These are phyloP conservation scores for cucumber (Cucumis sativus) DNA, from an alignment of 306 rosid species.

Conservation along the genomic window DNA sequence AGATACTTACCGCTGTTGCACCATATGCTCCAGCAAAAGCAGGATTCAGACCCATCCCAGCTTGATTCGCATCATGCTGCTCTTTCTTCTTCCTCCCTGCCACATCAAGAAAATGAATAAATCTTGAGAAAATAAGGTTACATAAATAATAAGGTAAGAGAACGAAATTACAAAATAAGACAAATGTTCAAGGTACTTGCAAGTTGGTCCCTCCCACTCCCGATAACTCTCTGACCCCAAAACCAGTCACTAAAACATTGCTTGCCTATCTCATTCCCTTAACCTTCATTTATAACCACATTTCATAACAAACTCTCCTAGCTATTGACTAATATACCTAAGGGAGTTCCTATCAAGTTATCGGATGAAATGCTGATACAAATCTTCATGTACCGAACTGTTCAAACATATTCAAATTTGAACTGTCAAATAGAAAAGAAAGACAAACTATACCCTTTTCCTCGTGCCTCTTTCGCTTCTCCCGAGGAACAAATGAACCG, in stretches of 20 bases:
- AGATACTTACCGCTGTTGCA: slow-evolving; percentile 37
- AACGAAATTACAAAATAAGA: too few species aligned
- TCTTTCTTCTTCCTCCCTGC: slow-evolving; percentile 88
- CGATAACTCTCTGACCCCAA: too few species aligned
- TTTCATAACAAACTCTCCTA: too few species aligned
- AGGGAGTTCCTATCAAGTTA: not conserved
- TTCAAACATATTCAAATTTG: not conserved
- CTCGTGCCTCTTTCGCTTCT: slow-evolving; percentile 73
- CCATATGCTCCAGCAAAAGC: slow-evolving; percentile 74
- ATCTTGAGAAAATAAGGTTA: not conserved
- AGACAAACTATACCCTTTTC: slow-evolving; percentile 49
- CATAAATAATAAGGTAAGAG: not conserved
- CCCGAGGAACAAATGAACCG: slow-evolving; percentile 80
- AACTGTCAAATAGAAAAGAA: not conserved
- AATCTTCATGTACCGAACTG: not conserved
- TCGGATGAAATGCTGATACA: not conserved
- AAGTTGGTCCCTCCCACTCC: too few species aligned
- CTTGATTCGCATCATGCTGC: slow-evolving; percentile 79
- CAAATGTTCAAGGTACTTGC: too few species aligned
- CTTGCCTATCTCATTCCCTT: too few species aligned
- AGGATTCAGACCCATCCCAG: slow-evolving; percentile 70
- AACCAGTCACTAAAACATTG: too few species aligned
- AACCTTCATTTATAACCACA: too few species aligned
- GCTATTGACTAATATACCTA: too few species aligned
- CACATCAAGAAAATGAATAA: not conserved